phyloP scores from a whole-genome alignment of 148 eudicot species.

The Fagopyrum esculentum region DNA sequence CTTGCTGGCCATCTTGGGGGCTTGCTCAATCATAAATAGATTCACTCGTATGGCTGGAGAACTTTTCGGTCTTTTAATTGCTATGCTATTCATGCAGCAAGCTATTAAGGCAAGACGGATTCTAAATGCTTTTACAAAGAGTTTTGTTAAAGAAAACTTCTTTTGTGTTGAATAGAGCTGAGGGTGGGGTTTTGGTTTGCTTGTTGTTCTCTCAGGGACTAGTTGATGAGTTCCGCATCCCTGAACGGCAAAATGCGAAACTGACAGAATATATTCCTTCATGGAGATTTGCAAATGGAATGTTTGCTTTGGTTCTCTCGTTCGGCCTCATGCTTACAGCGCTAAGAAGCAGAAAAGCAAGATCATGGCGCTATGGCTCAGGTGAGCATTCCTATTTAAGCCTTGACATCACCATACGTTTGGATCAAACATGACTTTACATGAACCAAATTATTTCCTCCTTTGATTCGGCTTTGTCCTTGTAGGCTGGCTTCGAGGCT shows the following conservation, averaged over 20 bases:
- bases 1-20: conserved; percentile 78
- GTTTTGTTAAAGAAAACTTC: background rate
- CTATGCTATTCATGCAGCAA: conserved; percentile 96
- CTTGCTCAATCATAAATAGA: conserved; percentile 87
- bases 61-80: conserved; percentile 77
- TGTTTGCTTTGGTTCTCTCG: conserved; percentile 88
- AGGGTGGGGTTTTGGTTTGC: too few relatives aligned
- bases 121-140: background rate
- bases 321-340: conserved; percentile 81
- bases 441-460: background rate
- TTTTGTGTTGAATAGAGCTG: background rate
- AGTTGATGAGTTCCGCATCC: conserved; percentile 74
- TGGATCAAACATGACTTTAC: background rate
- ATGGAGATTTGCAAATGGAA: conserved; percentile 94
- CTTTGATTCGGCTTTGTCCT: background rate
- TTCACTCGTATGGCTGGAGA: conserved; percentile 93
- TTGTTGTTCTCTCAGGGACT: conserved; percentile 42
- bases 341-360: conserved; percentile 74
- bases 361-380: conserved; percentile 90
- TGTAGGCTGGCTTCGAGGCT: conserved; percentile 74
- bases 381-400: conserved; percentile 27
- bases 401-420: too few relatives aligned
- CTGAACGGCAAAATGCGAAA: conserved; percentile 44
- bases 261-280: conserved; percentile 47
- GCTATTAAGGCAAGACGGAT: conserved; percentile 53